Evolutionary conservation across 1,284 basidiomycete species (phyloP), one percentile per base, ranked within the genome.

Genomic region (Sphagnurus paluster): DNA sequence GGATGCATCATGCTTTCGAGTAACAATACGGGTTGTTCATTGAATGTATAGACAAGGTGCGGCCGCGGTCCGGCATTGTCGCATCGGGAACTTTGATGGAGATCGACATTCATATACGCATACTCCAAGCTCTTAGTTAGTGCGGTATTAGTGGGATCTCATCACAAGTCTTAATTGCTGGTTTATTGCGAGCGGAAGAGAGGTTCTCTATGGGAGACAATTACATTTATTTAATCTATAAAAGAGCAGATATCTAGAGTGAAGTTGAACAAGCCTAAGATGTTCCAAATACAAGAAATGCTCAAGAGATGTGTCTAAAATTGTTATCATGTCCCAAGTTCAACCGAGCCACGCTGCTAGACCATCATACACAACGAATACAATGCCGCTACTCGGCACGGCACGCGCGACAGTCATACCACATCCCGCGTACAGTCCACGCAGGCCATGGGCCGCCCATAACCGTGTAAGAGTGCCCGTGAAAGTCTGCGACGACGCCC

Each of bases 351-450:
- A 65, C 4, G 48, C 42, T 38, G 52, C 44, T 17, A 53, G 32
- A 19, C 48, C 45, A 26, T 94, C 90, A 58, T 93, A 96, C 53
- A 96, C 87, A 57, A 90, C 71, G 64, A 97, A 98, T 48, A 98
- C 93, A 50, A 97, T 78, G 4, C 89, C 93, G 62, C 90, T 93
- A 59, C 88, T 92, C 1, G 94, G 94, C 39, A 94, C 84, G 2
- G 90, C 87, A 44, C 93, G 74, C 26, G 88, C 80, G 33, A 94
- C 87, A 0, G 96, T 98, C 60, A 98, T 84, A 5, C 93, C 95
- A 64, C 93, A 94, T 16, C 96, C 92, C n/a, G 93, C 91, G 68
- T 98, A 98, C 51, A 98, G 69, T 0, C 95, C 96, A 42, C 74
- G 76, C 9, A 98, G 55, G 1, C 96, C 96, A 60, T 90, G 81